These are phyloP conservation scores for Cercospora berteroae DNA, from an alignment of 2,329 filamentous ascomycete species.

Conservation along the genomic window DNA sequence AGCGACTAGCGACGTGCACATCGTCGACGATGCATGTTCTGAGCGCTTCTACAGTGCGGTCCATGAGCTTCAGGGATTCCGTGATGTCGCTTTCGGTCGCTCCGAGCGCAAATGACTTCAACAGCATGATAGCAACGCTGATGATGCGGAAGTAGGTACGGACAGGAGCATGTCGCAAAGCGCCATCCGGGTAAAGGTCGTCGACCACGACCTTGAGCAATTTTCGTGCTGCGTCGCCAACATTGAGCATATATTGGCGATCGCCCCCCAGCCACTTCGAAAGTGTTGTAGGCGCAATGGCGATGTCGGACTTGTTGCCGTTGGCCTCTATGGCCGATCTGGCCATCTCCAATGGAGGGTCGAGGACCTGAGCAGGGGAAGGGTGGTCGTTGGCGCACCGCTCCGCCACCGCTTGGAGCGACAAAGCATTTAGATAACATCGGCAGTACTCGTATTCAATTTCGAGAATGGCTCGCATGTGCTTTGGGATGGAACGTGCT, in stretches of 20 bases:
- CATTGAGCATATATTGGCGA: slow-evolving; percentile 63
- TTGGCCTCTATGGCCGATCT: slow-evolving; percentile 36
- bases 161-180: slow-evolving; percentile 78
- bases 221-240: slow-evolving; percentile 74
- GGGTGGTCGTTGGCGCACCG: slow-evolving; percentile 76
- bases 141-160: slow-evolving; percentile 85
- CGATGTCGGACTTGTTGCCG: slow-evolving; percentile 40
- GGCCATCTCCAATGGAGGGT: slow-evolving; percentile 34
- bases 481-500: slow-evolving; percentile 52
- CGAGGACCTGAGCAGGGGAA: slow-evolving; percentile 31
- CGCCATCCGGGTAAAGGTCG: slow-evolving; percentile 69
- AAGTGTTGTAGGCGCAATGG: slow-evolving; percentile 48
- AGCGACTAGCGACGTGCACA: slow-evolving; percentile 79
- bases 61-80: slow-evolving; percentile 71
- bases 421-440: slow-evolving; percentile 91
- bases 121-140: slow-evolving; percentile 77
- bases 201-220: slow-evolving; percentile 76
- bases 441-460: slow-evolving; percentile 96
- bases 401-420: slow-evolving; percentile 91
- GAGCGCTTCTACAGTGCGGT: slow-evolving; percentile 69
- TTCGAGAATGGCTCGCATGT: slow-evolving; percentile 71
- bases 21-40: slow-evolving; percentile 79
- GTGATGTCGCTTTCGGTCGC: slow-evolving; percentile 76
- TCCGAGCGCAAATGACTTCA: slow-evolving; percentile 80
- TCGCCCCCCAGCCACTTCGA: slow-evolving; percentile 57